A percentile compares a stretch with the other conserved stretches of the same genome.
phyloP scores from a whole-genome alignment of 2,329 filamentous ascomycete genomes.

The Lecanicillium sp. region DNA sequence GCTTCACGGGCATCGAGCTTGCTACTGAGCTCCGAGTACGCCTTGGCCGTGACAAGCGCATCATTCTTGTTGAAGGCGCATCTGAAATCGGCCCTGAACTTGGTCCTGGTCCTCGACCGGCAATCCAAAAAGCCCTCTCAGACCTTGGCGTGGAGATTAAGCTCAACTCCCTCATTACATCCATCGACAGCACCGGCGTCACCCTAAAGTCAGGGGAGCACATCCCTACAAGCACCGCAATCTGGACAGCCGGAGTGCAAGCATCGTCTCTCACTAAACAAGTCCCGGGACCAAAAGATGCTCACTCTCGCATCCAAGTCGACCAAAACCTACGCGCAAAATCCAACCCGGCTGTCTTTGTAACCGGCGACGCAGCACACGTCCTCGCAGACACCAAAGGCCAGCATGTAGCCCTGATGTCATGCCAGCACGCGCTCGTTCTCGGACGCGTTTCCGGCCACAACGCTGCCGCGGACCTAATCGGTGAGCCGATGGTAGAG shows the following conservation, averaged over 20 bases:
- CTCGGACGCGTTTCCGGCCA: conserved; percentile 25
- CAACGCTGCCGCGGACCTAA: conserved; percentile 25
- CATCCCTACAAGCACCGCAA: conserved; percentile 22
- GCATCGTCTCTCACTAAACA: conserved; percentile 24
- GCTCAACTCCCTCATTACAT: conserved; percentile 17
- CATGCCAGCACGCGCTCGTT: conserved; percentile 28
- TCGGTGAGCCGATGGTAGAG: conserved; percentile 13
- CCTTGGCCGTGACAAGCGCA: conserved; percentile 9
- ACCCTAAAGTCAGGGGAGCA: conserved; percentile 20
- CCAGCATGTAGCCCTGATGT: conserved; percentile 25
- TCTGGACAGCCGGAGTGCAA: conserved; percentile 28
- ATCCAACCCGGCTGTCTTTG: conserved; percentile 17
- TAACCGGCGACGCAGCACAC: conserved; percentile 25
- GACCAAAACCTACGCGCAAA: conserved; percentile 18
- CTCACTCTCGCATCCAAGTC: conserved; percentile 20
- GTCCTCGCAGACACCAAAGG: conserved; percentile 16
- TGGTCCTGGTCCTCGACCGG: conserved; percentile 22
- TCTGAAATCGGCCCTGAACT: conserved; percentile 22
- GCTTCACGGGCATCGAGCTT: conserved; percentile 27
- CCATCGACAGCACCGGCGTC: conserved; percentile 18
- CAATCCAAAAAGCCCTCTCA: conserved; percentile 21
- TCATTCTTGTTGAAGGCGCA: conserved; percentile 22
- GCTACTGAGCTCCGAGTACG: conserved; percentile 21
- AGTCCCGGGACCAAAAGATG: conserved; percentile 20
- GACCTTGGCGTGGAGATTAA: conserved; percentile 20